Percentiles rank a stretch among this genome's conserved stretches.
phyloP scores from a whole-genome alignment of 2,329 filamentous ascomycete genomes.

The Claviceps spartinae region DNA sequence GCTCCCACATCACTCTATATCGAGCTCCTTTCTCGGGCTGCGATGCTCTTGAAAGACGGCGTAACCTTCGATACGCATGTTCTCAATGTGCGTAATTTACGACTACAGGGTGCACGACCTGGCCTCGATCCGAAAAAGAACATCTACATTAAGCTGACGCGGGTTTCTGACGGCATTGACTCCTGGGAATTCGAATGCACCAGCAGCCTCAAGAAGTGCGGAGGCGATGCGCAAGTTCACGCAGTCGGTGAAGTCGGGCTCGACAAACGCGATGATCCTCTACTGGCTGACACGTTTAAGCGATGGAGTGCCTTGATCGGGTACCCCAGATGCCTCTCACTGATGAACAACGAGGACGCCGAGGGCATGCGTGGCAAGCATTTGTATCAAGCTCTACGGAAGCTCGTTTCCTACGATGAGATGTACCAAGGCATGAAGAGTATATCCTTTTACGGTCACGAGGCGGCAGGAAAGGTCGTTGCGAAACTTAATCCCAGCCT shows the following conservation, averaged over 20 bases:
- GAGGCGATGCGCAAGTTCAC: background rate
- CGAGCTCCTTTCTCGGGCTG: background rate
- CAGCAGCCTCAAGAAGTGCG: background rate
- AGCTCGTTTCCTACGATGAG: background rate
- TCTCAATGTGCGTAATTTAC: background rate
- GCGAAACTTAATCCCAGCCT: background rate
- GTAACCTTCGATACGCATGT: background rate
- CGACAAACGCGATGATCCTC: background rate
- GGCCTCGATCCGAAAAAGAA: background rate
- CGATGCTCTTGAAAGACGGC: background rate
- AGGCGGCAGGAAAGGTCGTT: background rate
- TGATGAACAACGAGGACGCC: background rate
- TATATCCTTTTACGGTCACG: background rate
- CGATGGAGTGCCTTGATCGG: background rate
- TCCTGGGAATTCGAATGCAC: background rate
- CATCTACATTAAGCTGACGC: background rate
- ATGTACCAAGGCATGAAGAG: constrained; percentile 1
- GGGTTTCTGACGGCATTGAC: background rate
- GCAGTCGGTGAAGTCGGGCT: background rate
- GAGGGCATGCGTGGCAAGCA: background rate
- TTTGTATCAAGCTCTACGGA: background rate
- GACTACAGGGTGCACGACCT: background rate
- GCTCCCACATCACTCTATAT: background rate
- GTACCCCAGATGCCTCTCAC: background rate
- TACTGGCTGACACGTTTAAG: background rate